These are phyloP conservation scores for Starmerella gropengiesseri DNA, from an alignment of 805 yeast genomes.

Conservation along the genomic window DNA sequence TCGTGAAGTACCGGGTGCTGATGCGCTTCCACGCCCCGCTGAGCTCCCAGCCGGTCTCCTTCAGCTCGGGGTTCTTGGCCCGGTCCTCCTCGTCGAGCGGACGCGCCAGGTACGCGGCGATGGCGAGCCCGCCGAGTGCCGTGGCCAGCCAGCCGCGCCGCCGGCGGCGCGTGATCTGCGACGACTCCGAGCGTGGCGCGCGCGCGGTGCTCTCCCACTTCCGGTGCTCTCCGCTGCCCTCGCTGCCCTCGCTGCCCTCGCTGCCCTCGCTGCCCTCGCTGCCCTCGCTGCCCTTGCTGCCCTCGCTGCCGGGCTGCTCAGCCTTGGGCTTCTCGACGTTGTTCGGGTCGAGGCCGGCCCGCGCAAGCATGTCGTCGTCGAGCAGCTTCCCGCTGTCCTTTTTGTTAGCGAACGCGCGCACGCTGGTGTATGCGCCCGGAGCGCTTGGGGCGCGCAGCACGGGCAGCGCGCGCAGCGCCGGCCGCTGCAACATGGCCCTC, in stretches of 20 bases:
- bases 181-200: slow-evolving; percentile 30
- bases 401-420: slow-evolving; percentile 7
- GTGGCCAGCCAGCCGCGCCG: slow-evolving; percentile 42
- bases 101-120: slow-evolving; percentile 57
- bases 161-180: slow-evolving; percentile 53
- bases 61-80: slow-evolving; percentile 43
- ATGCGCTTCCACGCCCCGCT: slow-evolving; percentile 57
- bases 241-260: slow-evolving; percentile 13
- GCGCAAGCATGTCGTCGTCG: slow-evolving; percentile 68
- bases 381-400: slow-evolving; percentile 34
- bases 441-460: not conserved
- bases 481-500: slow-evolving; percentile 4
- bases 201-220: slow-evolving; percentile 45
- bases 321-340: slow-evolving; percentile 21
- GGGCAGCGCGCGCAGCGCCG: slow-evolving; percentile 3
- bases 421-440: not conserved
- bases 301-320: slow-evolving; percentile 13
- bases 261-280: slow-evolving; percentile 11
- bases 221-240: slow-evolving; percentile 25
- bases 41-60: slow-evolving; percentile 55
- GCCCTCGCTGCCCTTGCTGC: slow-evolving; percentile 15
- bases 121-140: slow-evolving; percentile 40
- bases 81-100: slow-evolving; percentile 78
- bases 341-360: slow-evolving; percentile 69
- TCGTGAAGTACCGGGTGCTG: slow-evolving; percentile 56